Evolutionary conservation across 495 filamentous ascomycete species (phyloP), one percentile per base, ranked within the genome.

Genomic region (Penicillium angulare): DNA sequence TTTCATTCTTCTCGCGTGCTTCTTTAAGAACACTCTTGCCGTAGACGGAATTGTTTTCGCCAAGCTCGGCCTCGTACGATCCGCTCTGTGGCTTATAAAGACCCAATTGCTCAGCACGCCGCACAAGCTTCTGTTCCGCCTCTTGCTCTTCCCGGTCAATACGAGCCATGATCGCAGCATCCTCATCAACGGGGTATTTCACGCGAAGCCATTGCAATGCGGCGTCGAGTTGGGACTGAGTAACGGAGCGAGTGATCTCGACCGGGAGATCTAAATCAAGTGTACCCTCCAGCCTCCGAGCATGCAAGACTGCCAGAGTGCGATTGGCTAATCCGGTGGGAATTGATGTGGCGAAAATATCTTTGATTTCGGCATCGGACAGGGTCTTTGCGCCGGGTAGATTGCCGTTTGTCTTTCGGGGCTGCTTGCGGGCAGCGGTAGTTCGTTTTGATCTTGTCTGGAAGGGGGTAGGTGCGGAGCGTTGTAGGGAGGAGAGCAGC

Each of bases 151-250:
- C 83, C 33, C 67, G 71, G 52, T 88, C 86, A 26, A 88, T 69
- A 35, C 81, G 82, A 2, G 71, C 74, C 24, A 90, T 50, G 5
- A 83, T 81, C 0, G 80, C 79, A 5, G 74, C 79, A 52, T 92
- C 78, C 61, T 96, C 91, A 49, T 96, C 88, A 5, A 95, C 69
- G 0, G 86, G 84, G 27, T 86, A 79, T 22, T 79, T 75, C 17
- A 66, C 61, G 21, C 91, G 84, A 7, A 96, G 77, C 68, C 87
- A 95, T 38, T 72, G 60, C 43, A 96, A 68, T 0, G 78, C 90
- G 33, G 59, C 69, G 18, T 77, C 66, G 20, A 74, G 49, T 5
- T 66, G 64, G 17, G 52, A 42, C 51, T 68, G 59, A 48, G 53
- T 53, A 15, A 65, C 59, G 21, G 58, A 52, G 67, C 79, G 67